Evolutionary conservation across 148 eudicot species (phyloP).

Genomic region (Spergularia bocconei): DNA sequence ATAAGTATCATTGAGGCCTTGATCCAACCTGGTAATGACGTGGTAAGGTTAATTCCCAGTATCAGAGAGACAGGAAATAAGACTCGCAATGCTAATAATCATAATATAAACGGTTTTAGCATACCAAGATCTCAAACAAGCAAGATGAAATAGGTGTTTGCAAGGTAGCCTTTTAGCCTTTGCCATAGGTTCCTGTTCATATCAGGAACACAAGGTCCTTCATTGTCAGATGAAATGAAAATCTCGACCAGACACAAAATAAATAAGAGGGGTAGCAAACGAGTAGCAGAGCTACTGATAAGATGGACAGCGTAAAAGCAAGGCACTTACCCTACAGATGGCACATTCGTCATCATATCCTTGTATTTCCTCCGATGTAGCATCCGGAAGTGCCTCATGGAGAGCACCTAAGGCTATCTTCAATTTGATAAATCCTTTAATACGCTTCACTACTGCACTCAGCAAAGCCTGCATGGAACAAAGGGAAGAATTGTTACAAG

Average conservation of each 20-base stretch:
- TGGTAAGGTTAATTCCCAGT: slow-evolving; percentile 3
- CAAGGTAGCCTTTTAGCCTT: slow-evolving; percentile 95
- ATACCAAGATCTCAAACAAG: slow-evolving; percentile 96
- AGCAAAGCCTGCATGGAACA: slow-evolving; percentile 61
- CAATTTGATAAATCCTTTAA: slow-evolving; percentile 73
- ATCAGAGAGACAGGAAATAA: not conserved
- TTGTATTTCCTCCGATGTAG: slow-evolving; percentile 77
- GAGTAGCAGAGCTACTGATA: slow-evolving; percentile 3
- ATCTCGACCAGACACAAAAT: not conserved
- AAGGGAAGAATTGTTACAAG: slow-evolving; percentile 5
- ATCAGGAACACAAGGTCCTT: slow-evolving; percentile 5
- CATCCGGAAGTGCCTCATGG: slow-evolving; percentile 97
- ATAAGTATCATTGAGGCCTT: slow-evolving; percentile 74
- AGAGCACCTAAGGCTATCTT: slow-evolving; percentile 81
- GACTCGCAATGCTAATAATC: not conserved
- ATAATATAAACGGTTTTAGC: slow-evolving; percentile 7
- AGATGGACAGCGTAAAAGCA: slow-evolving; percentile 1
- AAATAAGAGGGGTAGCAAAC: not conserved
- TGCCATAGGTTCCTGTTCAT: slow-evolving; percentile 95
- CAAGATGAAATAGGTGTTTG: slow-evolving; percentile 92
- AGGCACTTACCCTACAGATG: slow-evolving; percentile 78
- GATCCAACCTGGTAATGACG: slow-evolving; percentile 75
- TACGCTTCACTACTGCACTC: slow-evolving; percentile 79
- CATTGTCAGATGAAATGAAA: slow-evolving; percentile 5
- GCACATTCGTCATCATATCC: slow-evolving; percentile 96